Evolutionary conservation across 2,329 filamentous ascomycete species (phyloP).

Genomic region (Aureobasidium sp.): DNA sequence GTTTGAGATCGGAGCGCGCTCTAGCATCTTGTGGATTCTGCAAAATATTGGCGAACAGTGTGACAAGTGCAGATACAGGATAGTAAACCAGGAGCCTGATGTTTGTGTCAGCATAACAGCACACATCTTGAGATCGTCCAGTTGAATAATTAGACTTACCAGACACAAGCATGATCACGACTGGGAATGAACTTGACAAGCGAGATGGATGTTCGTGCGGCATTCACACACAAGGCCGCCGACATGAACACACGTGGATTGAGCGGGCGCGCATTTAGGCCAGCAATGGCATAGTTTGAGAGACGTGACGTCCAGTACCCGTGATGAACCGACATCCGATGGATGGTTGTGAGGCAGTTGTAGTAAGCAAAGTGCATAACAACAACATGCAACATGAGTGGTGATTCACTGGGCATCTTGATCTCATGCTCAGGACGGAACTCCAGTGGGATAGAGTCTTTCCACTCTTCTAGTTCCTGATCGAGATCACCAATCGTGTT

Average conservation of each 20-base stretch:
- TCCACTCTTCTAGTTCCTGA: slow-evolving; percentile 78
- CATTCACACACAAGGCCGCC: slow-evolving; percentile 84
- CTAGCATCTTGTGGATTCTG: slow-evolving; percentile 89
- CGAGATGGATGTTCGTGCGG: slow-evolving; percentile 86
- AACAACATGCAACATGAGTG: slow-evolving; percentile 88
- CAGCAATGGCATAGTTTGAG: slow-evolving; percentile 91
- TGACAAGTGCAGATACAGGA: slow-evolving; percentile 89
- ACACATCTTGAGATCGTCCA: neutral
- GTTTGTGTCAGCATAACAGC: neutral
- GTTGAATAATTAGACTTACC: slow-evolving; percentile 49
- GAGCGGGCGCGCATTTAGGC: slow-evolving; percentile 79
- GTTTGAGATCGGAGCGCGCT: slow-evolving; percentile 76
- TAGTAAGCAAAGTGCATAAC: slow-evolving; percentile 96
- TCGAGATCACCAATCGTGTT: slow-evolving; percentile 96
- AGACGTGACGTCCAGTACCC: slow-evolving; percentile 96
- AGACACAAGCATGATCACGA: slow-evolving; percentile 89
- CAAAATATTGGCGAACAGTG: slow-evolving; percentile 89
- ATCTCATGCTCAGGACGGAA: slow-evolving; percentile 98
- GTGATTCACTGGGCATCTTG: slow-evolving; percentile 73
- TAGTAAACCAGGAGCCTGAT: slow-evolving; percentile 84
- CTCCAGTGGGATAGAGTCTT: slow-evolving; percentile 88
- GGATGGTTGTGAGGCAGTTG: slow-evolving; percentile 94
- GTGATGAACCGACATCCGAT: slow-evolving; percentile 96
- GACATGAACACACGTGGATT: slow-evolving; percentile 95
- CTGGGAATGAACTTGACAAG: slow-evolving; percentile 94